Evolutionary conservation across 2,329 filamentous ascomycete species (phyloP).

Genomic region (Penicillium sp.): DNA sequence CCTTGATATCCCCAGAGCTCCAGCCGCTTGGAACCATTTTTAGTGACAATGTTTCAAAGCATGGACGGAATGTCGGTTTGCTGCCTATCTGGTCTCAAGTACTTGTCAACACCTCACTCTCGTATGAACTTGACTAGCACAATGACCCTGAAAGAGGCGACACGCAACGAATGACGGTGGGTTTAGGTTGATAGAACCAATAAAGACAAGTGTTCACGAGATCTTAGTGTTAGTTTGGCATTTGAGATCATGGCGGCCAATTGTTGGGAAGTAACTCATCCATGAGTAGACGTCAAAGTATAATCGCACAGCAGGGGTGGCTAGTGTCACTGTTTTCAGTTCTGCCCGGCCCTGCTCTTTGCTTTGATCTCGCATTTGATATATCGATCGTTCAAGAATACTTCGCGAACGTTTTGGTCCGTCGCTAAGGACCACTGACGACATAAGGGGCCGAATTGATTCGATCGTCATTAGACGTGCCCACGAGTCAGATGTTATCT

Average conservation of each 20-base stretch:
- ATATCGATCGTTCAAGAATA: not conserved
- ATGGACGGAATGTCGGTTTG: slow-evolving; percentile 1
- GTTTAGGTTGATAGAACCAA: not conserved
- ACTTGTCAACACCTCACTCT: not conserved
- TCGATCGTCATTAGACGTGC: not conserved
- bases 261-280: not conserved
- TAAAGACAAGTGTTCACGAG: not conserved
- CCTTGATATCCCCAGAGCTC: not conserved
- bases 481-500: slow-evolving; percentile 10
- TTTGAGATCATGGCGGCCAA: not conserved
- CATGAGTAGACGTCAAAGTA: not conserved
- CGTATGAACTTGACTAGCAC: not conserved
- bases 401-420: not conserved
- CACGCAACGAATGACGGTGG: not conserved
- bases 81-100: not conserved
- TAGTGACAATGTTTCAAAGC: slow-evolving; percentile 16
- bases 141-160: not conserved
- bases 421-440: not conserved
- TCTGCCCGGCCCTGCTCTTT: slow-evolving; percentile 5
- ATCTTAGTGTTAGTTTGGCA: not conserved
- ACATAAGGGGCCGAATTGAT: not conserved
- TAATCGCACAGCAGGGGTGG: slow-evolving; percentile 17
- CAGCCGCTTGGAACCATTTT: slow-evolving; percentile 1
- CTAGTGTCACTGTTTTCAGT: slow-evolving; percentile 14
- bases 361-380: slow-evolving; percentile 5